Base-by-base conservation (phyloP, 2,329 filamentous ascomycete genomes). In the Alternaria gansuensis region DNA sequence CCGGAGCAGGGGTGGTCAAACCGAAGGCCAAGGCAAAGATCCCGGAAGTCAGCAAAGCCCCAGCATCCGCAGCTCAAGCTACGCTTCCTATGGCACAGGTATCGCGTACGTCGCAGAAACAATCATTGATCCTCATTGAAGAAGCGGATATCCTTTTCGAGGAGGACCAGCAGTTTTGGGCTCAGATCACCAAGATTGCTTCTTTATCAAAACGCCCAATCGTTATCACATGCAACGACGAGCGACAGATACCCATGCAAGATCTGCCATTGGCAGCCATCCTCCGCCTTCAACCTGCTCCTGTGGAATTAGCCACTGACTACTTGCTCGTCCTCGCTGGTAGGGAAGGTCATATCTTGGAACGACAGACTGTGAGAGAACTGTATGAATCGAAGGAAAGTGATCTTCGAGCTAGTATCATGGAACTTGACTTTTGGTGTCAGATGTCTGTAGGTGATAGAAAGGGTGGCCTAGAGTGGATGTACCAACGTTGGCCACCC, bases 111-210 rank as follows among this genome's bases (percentile, higher is more conserved):
- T 75, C 64, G 26, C 94, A 98, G 75, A 96, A 96, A 69, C 95
- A 99, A 77, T 98, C 94, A 0, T 81, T 99, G 21, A 97, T 99
- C 62, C 82, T 99, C 2, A 82, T 99, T 1, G 95, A 99, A 77
- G 95, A 99, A 77, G 92, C 92, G 0, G 96, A 99, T 72, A 81
- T 98, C 14, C 83, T 99, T 1, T 99, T 95, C 74, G 93, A 97
- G 53, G 94, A 98, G 74, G 95, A 99, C 75, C 94, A 92, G 76
- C 90, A 94, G 63, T 99, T 99, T 72, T 99, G 95, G 95, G 79
- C 84, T 1, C 95, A 92, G 0, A 85, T 98, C 4, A 82, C 91
- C 43, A 85, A 85, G 21, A 84, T 99, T 59, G 92, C 97, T 57
- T 81, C 83, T 9, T 90, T 93, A 68, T 97, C 95, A 0, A 97